These are phyloP conservation scores for Ophiocordyceps australis DNA, from an alignment of 2,329 filamentous ascomycete genomes.

Conservation along the genomic window DNA sequence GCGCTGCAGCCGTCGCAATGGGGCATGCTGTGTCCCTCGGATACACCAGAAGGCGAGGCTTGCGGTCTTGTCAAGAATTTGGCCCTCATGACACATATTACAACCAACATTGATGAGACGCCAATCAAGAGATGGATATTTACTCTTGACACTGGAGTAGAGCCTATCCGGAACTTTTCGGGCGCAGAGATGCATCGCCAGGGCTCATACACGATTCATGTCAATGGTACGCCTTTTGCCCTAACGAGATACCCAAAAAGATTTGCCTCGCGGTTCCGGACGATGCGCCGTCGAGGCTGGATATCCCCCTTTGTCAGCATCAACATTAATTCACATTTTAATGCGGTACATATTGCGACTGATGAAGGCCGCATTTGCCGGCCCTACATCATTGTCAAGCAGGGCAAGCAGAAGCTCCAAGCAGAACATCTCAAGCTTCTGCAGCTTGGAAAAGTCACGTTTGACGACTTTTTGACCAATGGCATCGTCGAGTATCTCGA, in stretches of 20 bases:
- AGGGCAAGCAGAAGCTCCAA: slow-evolving; percentile 65
- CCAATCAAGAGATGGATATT: slow-evolving; percentile 79
- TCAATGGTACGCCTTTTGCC: slow-evolving; percentile 90
- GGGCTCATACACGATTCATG: slow-evolving; percentile 76
- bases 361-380: slow-evolving; percentile 95
- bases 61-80: slow-evolving; percentile 97
- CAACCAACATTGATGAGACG: slow-evolving; percentile 84
- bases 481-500: slow-evolving; percentile 94
- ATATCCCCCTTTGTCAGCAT: slow-evolving; percentile 95
- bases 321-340: slow-evolving; percentile 85
- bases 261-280: slow-evolving; percentile 72
- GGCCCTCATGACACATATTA: slow-evolving; percentile 98
- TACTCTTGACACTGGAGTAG: slow-evolving; percentile 69
- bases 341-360: slow-evolving; percentile 84
- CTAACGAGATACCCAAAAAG: slow-evolving; percentile 71
- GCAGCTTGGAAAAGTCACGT: slow-evolving; percentile 67
- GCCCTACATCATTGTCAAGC: slow-evolving; percentile 88
- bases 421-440: slow-evolving; percentile 62
- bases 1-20: slow-evolving; percentile 95
- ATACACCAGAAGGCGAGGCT: slow-evolving; percentile 96
- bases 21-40: slow-evolving; percentile 92
- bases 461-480: slow-evolving; percentile 82
- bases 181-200: slow-evolving; percentile 75
- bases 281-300: slow-evolving; percentile 72
- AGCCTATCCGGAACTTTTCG: slow-evolving; percentile 48